A percentile compares a stretch with the other conserved stretches of the same genome.
Evolutionary conservation across 768 basidiomycete species (phyloP).

Genomic region (Saitozyma sp.): DNA sequence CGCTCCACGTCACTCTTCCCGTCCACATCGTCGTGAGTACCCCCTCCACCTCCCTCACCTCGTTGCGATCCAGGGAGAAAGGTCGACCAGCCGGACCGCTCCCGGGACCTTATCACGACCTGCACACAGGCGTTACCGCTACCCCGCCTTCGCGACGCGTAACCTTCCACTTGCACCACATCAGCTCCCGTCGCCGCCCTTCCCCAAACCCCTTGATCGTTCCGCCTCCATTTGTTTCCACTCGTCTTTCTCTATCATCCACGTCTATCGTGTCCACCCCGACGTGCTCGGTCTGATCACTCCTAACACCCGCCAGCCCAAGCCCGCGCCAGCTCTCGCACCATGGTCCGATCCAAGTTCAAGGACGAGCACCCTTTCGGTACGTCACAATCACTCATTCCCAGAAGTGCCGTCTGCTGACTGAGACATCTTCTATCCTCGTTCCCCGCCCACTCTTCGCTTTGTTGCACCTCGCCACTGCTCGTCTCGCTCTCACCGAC

Average conservation of each 20-base stretch:
- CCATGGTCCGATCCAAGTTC: conserved; percentile 54
- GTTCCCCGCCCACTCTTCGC: not conserved
- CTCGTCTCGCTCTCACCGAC: not conserved
- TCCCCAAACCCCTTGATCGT: too few relatives aligned
- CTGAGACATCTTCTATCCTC: conserved; percentile 4
- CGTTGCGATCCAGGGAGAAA: too few relatives aligned
- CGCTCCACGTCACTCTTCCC: too few relatives aligned
- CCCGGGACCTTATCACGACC: too few relatives aligned
- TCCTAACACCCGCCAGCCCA: not conserved
- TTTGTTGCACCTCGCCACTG: not conserved
- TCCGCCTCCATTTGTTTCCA: not conserved
- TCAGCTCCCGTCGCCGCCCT: too few relatives aligned
- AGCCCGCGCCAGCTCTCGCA: conserved; percentile 6
- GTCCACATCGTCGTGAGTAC: too few relatives aligned
- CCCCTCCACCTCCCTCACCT: too few relatives aligned
- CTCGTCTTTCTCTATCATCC: not conserved
- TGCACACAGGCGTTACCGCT: too few relatives aligned
- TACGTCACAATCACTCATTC: conserved; percentile 54
- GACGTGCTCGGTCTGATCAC: not conserved
- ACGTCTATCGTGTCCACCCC: not conserved
- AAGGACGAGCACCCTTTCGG: conserved; percentile 97
- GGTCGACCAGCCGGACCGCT: too few relatives aligned
- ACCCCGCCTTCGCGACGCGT: too few relatives aligned
- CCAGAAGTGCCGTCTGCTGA: conserved; percentile 2
- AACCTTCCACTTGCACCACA: too few relatives aligned